Percentiles rank a stretch among this genome's conserved stretches.
Conservation (phyloP, 345 rosid genomes). For the Syzygium jambos region DNA sequence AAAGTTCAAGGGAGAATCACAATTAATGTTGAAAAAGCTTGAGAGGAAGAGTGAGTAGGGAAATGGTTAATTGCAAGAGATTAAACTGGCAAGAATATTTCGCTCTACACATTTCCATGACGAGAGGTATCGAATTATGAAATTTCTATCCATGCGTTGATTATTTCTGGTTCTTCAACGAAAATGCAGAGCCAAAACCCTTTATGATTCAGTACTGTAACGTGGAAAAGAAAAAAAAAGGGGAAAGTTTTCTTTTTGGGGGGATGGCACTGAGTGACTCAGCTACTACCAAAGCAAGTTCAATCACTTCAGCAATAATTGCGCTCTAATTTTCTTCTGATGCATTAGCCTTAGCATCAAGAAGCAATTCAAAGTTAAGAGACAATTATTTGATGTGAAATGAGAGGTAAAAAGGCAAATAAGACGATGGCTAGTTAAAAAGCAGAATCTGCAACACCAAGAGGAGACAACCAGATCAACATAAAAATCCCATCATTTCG, state of each 20-base stretch:
- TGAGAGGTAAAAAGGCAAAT: background rate
- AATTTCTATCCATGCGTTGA: background rate
- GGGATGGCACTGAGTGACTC: background rate
- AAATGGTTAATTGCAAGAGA: background rate
- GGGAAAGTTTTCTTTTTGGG: background rate
- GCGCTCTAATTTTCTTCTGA: background rate
- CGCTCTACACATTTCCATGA: background rate
- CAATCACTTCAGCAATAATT: background rate
- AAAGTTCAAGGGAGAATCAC: background rate
- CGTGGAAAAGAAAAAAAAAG: background rate
- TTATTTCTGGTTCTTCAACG: background rate
- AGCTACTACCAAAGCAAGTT: background rate
- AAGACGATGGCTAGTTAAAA: background rate
- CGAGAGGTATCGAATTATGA: background rate
- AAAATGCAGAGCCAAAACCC: background rate
- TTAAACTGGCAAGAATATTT: background rate
- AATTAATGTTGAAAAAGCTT: background rate
- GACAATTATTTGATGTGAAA: background rate
- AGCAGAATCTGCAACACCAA: background rate
- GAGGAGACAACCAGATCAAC: background rate
- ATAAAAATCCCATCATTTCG: background rate
- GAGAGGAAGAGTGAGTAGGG: background rate
- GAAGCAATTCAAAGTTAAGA: background rate
- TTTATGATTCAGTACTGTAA: background rate
- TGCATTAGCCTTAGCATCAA: background rate